phyloP scores from a whole-genome alignment of 2,329 filamentous ascomycete species.

The Pseudodiploospora longispora region DNA sequence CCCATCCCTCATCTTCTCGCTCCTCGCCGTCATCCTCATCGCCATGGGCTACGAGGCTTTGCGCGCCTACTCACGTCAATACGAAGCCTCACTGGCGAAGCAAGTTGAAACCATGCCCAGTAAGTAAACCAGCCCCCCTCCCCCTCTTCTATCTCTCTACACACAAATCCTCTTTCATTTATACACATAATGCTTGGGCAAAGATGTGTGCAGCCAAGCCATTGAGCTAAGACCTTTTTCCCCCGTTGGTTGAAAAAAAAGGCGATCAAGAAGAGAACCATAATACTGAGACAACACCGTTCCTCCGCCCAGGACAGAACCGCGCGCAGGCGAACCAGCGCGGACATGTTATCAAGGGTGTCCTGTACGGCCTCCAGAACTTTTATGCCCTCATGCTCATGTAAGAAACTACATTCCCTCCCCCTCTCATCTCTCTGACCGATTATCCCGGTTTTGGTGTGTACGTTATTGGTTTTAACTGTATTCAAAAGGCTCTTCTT shows the following conservation, averaged over 20 bases:
- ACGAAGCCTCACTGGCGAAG: constrained; percentile 53
- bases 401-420: constrained; percentile 45
- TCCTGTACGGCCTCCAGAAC: constrained; percentile 84
- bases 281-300: constrained; percentile 55
- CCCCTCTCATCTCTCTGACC: neutral
- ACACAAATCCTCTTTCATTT: neutral
- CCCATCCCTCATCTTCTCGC: constrained; percentile 68
- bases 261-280: constrained; percentile 21
- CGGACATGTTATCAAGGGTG: constrained; percentile 70
- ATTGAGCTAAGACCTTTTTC: neutral
- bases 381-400: constrained; percentile 99
- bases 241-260: neutral
- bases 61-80: constrained; percentile 66
- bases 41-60: constrained; percentile 91
- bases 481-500: constrained; percentile 68
- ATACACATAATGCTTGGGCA: neutral
- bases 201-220: neutral
- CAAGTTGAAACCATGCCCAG: constrained; percentile 42
- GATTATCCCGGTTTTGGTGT: neutral
- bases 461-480: neutral
- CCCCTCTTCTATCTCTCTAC: constrained; percentile 1
- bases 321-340: constrained; percentile 54
- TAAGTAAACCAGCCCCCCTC: constrained; percentile 30
- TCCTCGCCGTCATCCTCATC: constrained; percentile 72
- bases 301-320: constrained; percentile 66